Percentiles rank a stretch among this genome's conserved stretches.
phyloP scores from a whole-genome alignment of 169 alveolate species.

The Ichthyophthirius multifiliis region DNA sequence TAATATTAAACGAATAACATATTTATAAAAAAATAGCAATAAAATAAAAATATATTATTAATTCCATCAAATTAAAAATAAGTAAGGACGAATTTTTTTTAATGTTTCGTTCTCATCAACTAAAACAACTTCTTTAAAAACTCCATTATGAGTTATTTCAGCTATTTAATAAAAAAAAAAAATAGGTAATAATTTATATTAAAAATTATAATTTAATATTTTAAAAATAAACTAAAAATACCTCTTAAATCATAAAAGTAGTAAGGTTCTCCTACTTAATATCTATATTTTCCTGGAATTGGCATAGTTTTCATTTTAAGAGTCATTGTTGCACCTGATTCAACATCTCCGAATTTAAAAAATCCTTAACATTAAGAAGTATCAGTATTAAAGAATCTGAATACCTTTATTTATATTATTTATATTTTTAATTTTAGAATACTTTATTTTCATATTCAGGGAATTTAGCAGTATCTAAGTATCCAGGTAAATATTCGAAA shows the following conservation, averaged over 20 bases:
- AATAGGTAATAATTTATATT: background rate
- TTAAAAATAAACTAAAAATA: background rate
- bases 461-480: conserved; percentile 31
- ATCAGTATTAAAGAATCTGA: conserved; percentile 42
- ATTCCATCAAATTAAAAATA: conserved; percentile 34
- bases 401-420: background rate
- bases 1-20: too few species aligned
- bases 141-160: conserved; percentile 40
- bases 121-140: conserved; percentile 41
- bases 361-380: conserved; percentile 31
- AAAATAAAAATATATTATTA: too few species aligned
- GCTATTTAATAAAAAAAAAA: background rate
- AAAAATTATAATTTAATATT: background rate
- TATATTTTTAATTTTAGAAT: background rate
- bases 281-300: conserved; percentile 45
- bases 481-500: conserved; percentile 39
- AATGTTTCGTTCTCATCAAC: conserved; percentile 40
- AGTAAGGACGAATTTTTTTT: conserved; percentile 40
- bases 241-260: conserved; percentile 49
- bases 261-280: conserved; percentile 46
- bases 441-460: conserved; percentile 43
- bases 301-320: conserved; percentile 47
- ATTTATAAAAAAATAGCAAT: too few species aligned
- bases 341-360: conserved; percentile 46
- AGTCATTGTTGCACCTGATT: conserved; percentile 43